Conservation (phyloP, 768 basidiomycete species). For the Kwoniella newhampshirensis region DNA sequence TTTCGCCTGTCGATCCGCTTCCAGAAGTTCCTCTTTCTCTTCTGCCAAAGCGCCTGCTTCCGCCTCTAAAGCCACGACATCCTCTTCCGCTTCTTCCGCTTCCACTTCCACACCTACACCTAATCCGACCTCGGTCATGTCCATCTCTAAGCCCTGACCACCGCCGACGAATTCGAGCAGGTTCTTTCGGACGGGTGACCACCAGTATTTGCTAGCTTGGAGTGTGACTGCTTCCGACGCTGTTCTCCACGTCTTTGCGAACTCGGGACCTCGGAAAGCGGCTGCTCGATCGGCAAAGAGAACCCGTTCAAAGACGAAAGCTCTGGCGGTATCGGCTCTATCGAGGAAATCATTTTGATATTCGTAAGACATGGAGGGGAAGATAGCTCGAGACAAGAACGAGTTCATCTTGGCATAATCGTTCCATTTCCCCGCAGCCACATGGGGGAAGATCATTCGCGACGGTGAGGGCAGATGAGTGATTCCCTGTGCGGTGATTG, state of each 20-base stretch:
- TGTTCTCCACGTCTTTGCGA: conserved; percentile 68
- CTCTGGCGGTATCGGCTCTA: conserved; percentile 66
- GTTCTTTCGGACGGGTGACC: conserved; percentile 69
- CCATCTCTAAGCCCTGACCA: conserved; percentile 15
- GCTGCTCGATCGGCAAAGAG: conserved; percentile 83
- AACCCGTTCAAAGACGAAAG: conserved; percentile 82
- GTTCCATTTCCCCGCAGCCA: conserved; percentile 77
- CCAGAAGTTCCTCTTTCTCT: conserved; percentile 36
- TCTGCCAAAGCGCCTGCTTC: conserved; percentile 50
- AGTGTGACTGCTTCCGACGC: conserved; percentile 73
- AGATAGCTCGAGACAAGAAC: conserved; percentile 73
- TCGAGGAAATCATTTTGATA: conserved; percentile 82
- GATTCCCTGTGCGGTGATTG: conserved; percentile 65
- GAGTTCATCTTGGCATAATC: conserved; percentile 92
- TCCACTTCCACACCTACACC: conserved; percentile 29
- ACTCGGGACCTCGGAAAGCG: conserved; percentile 70
- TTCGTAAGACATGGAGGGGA: conserved; percentile 78
- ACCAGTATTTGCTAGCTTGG: conserved; percentile 78
- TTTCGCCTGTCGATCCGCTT: conserved; percentile 46
- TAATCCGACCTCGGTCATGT: conserved; percentile 20
- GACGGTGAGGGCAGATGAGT: conserved; percentile 72
- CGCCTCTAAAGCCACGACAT: conserved; percentile 37
- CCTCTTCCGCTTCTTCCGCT: conserved; percentile 22
- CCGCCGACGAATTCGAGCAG: conserved; percentile 71
- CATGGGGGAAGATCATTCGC: conserved; percentile 72